Evolutionary conservation across 1,139 yeast species (phyloP).

Genomic region (Kluyveromyces marxianus): DNA sequence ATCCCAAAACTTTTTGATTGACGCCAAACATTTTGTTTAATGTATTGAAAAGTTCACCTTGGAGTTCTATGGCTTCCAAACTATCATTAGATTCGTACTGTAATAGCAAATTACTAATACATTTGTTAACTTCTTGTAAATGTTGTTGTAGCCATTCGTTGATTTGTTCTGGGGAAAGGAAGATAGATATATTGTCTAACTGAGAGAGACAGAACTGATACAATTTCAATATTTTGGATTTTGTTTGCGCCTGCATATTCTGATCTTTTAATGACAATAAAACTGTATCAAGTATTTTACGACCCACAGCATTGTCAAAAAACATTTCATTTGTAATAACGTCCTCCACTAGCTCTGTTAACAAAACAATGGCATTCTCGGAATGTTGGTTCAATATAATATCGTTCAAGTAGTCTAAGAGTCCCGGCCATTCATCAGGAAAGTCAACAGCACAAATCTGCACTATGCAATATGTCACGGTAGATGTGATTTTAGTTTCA

Average conservation of each 20-base stretch:
- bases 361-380: conserved; percentile 61
- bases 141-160: background rate
- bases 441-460: conserved; percentile 85
- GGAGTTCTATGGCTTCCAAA: background rate
- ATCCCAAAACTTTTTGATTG: background rate
- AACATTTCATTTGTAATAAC: conserved; percentile 81
- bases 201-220: conserved; percentile 47
- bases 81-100: background rate
- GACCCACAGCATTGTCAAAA: conserved; percentile 64
- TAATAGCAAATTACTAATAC: background rate
- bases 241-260: conserved; percentile 34
- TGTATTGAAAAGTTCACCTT: background rate
- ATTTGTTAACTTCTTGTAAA: background rate
- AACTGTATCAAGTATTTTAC: conserved; percentile 42
- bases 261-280: conserved; percentile 34
- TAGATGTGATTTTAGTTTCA: conserved; percentile 55
- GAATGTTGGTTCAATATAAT: conserved; percentile 34
- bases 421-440: conserved; percentile 92
- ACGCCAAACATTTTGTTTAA: background rate
- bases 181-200: conserved; percentile 24
- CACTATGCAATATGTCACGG: conserved; percentile 68
- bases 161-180: background rate
- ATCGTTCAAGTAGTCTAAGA: conserved; percentile 44
- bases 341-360: conserved; percentile 79
- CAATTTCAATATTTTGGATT: conserved; percentile 43